A percentile compares a stretch with the other conserved stretches of the same genome.
Evolutionary conservation across 768 basidiomycete genomes (phyloP).

Genomic region (Sporobolomyces pararoseus): DNA sequence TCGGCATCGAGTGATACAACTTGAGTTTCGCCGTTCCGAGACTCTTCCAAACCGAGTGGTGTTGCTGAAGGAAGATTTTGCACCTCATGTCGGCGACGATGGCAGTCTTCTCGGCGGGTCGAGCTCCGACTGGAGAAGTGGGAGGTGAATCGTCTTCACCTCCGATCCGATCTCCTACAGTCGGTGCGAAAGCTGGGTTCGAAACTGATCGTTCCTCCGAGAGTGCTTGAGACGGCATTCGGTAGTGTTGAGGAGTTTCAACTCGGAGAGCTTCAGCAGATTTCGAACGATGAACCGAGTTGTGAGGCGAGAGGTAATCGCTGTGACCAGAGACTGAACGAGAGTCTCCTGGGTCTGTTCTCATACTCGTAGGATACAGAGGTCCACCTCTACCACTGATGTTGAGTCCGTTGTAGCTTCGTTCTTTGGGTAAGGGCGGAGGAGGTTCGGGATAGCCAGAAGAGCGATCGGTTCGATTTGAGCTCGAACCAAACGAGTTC

Average conservation of each 20-base stretch:
- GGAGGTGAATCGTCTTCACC: conserved; percentile 64
- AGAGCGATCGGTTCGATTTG: conserved; percentile 17
- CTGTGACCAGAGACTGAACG: conserved; percentile 12
- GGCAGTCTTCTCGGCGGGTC: conserved; percentile 60
- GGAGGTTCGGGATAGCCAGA: conserved; percentile 25
- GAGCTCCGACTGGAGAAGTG: conserved; percentile 66
- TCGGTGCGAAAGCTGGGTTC: conserved; percentile 8
- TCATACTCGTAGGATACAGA: conserved; percentile 28
- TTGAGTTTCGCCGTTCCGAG: conserved; percentile 82
- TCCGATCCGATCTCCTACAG: neutral
- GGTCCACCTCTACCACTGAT: conserved; percentile 34
- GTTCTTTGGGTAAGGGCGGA: conserved; percentile 35
- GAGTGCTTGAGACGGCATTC: conserved; percentile 45
- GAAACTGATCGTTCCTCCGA: conserved; percentile 13
- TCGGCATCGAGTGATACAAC: conserved; percentile 77
- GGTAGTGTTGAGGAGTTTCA: conserved; percentile 42
- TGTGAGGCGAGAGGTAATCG: conserved; percentile 38
- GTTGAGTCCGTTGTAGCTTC: conserved; percentile 31
- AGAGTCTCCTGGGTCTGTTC: conserved; percentile 17
- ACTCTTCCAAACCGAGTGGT: conserved; percentile 93
- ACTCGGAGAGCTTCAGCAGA: conserved; percentile 41
- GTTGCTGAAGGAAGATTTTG: conserved; percentile 93
- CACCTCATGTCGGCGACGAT: conserved; percentile 92
- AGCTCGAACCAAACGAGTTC: conserved; percentile 18
- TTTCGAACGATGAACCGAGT: conserved; percentile 47